These are phyloP conservation scores for Solanum habrochaites DNA, from an alignment of 257 asterid species.

Conservation along the genomic window DNA sequence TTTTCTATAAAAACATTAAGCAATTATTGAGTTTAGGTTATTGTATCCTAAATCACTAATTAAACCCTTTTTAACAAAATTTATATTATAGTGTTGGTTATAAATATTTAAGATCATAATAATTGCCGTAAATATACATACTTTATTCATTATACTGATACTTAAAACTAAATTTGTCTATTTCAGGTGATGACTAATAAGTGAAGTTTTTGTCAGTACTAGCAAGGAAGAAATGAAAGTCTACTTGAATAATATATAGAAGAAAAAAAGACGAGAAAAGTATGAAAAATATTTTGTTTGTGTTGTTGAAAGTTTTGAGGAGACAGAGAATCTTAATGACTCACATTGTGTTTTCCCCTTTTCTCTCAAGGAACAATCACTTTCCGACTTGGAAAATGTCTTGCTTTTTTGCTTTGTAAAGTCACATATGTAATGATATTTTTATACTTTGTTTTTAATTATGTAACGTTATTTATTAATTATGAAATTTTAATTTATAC, in stretches of 20 bases:
- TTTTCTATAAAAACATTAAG: not conserved
- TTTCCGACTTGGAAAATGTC: not conserved
- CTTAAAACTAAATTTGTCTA: not conserved
- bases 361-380: not conserved
- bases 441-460: not conserved
- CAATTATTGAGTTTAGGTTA: not conserved
- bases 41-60: not conserved
- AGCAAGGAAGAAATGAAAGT: not conserved
- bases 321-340: not conserved
- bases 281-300: not conserved
- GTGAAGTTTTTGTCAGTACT: not conserved
- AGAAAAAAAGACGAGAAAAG: not conserved
- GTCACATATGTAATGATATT: not conserved
- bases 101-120: not conserved
- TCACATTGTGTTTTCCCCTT: not conserved
- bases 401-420: not conserved
- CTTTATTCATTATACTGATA: not conserved
- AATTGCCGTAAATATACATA: not conserved
- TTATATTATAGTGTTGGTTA: not conserved
- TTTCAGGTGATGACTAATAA: conserved; percentile 10
- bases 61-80: too few relatives aligned
- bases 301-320: not conserved
- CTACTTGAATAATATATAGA: not conserved
- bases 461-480: not conserved
- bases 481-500: not conserved